These are phyloP conservation scores for Kuraishia molischiana DNA, from an alignment of 805 yeast species.

Conservation along the genomic window DNA sequence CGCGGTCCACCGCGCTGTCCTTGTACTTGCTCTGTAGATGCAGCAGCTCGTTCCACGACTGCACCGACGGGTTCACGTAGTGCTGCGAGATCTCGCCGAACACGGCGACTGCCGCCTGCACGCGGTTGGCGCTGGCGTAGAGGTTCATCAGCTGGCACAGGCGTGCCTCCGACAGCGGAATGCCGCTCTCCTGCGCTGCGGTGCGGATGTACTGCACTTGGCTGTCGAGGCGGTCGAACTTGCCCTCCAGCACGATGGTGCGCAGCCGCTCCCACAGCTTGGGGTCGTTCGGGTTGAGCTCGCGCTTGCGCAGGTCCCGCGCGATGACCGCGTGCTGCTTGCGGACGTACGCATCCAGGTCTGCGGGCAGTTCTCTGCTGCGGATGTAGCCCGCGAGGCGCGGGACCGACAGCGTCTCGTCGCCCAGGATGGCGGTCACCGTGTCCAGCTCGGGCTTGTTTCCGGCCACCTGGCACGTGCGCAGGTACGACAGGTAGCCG, in stretches of 20 bases:
- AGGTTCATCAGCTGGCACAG: slow-evolving; percentile 35
- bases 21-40: slow-evolving; percentile 17
- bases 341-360: not conserved
- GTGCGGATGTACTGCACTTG: slow-evolving; percentile 10
- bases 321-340: not conserved
- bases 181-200: slow-evolving; percentile 16
- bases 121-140: slow-evolving; percentile 25
- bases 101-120: slow-evolving; percentile 27
- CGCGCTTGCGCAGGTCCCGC: not conserved
- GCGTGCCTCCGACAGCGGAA: slow-evolving; percentile 28
- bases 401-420: not conserved
- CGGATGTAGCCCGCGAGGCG: not conserved
- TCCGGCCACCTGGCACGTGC: not conserved
- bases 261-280: slow-evolving; percentile 7
- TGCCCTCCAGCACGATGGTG: slow-evolving; percentile 10
- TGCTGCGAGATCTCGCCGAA: slow-evolving; percentile 39
- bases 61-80: slow-evolving; percentile 30
- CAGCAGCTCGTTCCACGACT: slow-evolving; percentile 52
- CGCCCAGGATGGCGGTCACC: slow-evolving; percentile 9
- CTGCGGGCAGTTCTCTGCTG: not conserved
- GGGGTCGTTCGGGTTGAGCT: slow-evolving; percentile 10
- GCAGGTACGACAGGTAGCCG: not conserved
- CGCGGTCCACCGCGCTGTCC: slow-evolving; percentile 19
- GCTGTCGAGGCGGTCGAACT: slow-evolving; percentile 7
- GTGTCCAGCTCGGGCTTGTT: slow-evolving; percentile 11